Evolutionary conservation across 106 monocot genomes (phyloP), one percentile per base, ranked within the genome.

Genomic region (Cymbidium sinense): DNA sequence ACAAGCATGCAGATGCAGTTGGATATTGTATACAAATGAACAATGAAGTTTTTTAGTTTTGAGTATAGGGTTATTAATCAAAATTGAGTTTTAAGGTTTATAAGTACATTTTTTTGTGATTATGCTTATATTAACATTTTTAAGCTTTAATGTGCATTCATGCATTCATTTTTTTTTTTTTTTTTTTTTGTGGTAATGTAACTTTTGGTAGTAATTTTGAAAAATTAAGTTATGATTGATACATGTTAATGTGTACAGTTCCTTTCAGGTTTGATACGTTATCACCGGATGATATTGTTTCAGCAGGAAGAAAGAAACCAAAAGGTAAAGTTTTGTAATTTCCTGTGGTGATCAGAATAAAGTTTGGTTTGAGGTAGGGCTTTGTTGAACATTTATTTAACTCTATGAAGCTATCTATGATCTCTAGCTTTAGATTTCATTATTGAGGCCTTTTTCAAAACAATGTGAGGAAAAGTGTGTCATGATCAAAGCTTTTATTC

Each of bases 181-280:
- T 8, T 43, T 8, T 41, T 28, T 67, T 43, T 62, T 27, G 34
- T 34, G 47, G 44, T 30, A 11, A 19, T 39, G 29, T 55, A 2
- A 28, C 7, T 74, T 65, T 64, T 30, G 47, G 15, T 58, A 17
- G n/a, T 36, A 70, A 21, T 64, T 75, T 54, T 52, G 13, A 7
- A 67, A 47, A 19, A 65, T 18, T 29, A 47, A 13, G 41, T 20
- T 52, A 7, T 85, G 47, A 82, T 77, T 44, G 39, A 76, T 43
- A 13, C 82, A 34, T 79, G 19, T 76, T 78, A 30, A 71, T 77
- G 15, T 35, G 50, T 47, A 76, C 89, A 96, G 93, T 73, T 76
- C 87, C 96, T 81, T 96, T 96, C 86, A 89, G 86, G 83, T 96
- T 96, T 88, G 89, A 93, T 74, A 85, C 87, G 61, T 91, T 83